Conservation (phyloP, 192 early-diverging fungal species). For the Linnemannia exigua region DNA sequence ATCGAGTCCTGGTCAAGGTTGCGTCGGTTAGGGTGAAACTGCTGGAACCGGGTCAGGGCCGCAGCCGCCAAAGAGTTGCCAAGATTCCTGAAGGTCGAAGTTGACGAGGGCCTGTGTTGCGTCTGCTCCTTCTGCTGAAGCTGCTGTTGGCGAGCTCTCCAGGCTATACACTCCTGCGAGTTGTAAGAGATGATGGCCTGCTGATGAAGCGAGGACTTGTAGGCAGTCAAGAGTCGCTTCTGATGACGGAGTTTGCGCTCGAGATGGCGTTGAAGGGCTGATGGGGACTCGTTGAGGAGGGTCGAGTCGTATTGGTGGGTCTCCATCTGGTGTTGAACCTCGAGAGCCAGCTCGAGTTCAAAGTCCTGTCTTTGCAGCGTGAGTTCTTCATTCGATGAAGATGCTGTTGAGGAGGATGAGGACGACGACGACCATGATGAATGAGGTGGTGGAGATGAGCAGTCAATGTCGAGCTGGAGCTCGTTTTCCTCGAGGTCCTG, state of each 20-base stretch:
- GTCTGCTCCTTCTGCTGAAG: not conserved
- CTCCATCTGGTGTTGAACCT: constrained; percentile 30
- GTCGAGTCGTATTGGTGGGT: constrained; percentile 35
- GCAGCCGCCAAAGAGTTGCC: not conserved
- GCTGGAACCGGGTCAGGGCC: constrained; percentile 42
- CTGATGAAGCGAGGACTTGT: constrained; percentile 31
- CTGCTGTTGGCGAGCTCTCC: constrained; percentile 31
- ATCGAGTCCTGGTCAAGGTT: constrained; percentile 27
- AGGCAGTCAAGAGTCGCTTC: constrained; percentile 28
- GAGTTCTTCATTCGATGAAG: constrained; percentile 23
- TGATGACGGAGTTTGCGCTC: constrained; percentile 33
- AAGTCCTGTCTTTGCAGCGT: constrained; percentile 43
- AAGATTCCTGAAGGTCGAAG: not conserved
- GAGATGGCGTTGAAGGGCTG: constrained; percentile 35
- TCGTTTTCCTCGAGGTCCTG: constrained; percentile 50
- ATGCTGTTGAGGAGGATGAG: not conserved
- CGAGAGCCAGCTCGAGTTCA: constrained; percentile 49
- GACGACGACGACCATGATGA: not conserved
- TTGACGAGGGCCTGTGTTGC: not conserved
- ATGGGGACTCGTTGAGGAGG: constrained; percentile 49
- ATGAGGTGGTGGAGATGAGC: constrained; percentile 15
- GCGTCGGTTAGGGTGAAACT: constrained; percentile 41
- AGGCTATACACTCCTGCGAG: constrained; percentile 48
- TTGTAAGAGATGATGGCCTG: constrained; percentile 22
- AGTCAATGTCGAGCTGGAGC: constrained; percentile 33